Evolutionary conservation across 2,329 filamentous ascomycete species (phyloP).

Genomic region (Lasiodiplodia hormozganensis): DNA sequence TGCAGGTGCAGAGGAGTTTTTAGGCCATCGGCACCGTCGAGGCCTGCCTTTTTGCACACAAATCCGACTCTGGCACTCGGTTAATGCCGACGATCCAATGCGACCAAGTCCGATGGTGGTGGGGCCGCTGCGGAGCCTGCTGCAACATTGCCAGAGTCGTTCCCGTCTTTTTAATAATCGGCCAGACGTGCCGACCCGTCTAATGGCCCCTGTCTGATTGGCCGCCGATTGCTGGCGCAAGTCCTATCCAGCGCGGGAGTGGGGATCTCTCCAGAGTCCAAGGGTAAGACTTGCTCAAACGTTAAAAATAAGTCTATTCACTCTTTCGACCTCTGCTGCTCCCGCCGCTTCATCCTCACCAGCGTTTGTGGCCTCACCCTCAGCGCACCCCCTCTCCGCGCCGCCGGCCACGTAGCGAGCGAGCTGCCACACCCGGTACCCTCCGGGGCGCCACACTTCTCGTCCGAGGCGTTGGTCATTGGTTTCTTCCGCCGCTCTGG

Average conservation of each 20-base stretch:
- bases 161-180: neutral
- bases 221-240: neutral
- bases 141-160: neutral
- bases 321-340: neutral
- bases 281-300: neutral
- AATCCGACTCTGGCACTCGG: neutral
- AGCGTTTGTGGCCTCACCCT: neutral
- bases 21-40: too few species aligned
- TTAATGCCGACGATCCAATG: conserved; percentile 6
- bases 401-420: neutral
- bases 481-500: conserved; percentile 1
- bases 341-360: neutral
- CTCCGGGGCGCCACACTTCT: neutral
- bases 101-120: conserved; percentile 7
- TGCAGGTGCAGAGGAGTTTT: too few species aligned
- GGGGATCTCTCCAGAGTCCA: conserved; percentile 5
- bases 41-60: too few species aligned
- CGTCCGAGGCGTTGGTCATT: neutral
- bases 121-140: neutral
- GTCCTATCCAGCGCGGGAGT: neutral
- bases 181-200: conserved; percentile 2
- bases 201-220: neutral
- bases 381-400: neutral
- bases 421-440: neutral
- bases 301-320: conserved; percentile 4